phyloP scores from a whole-genome alignment of 495 filamentous ascomycete species.

The Aspergillus leporis region DNA sequence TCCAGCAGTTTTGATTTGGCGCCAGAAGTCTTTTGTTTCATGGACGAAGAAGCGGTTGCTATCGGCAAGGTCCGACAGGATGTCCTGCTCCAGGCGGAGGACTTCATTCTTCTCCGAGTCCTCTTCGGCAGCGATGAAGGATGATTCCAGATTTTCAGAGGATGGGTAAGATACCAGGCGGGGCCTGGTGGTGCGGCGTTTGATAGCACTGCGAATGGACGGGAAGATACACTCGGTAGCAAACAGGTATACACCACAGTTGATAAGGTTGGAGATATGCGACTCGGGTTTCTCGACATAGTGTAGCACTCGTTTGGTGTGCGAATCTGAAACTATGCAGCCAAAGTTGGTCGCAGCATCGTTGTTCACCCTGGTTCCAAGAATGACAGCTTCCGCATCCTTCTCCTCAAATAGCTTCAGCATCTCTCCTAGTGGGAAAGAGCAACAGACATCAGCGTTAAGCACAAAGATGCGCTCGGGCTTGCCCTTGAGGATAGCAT shows the following conservation, averaged over 20 bases:
- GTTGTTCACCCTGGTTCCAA: constrained; percentile 89
- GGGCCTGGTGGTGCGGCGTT: constrained; percentile 88
- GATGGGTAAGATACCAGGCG: constrained; percentile 92
- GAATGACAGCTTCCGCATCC: constrained; percentile 95
- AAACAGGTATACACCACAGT: constrained; percentile 99
- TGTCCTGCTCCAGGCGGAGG: constrained; percentile 95
- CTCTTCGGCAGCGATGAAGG: constrained; percentile 73
- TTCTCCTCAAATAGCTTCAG: constrained; percentile 89
- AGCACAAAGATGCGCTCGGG: constrained; percentile 96
- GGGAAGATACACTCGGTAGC: constrained; percentile 94
- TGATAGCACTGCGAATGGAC: constrained; percentile 91
- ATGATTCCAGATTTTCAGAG: constrained; percentile 85
- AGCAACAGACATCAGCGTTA: constrained; percentile 99
- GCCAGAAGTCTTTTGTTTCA: constrained; percentile 99
- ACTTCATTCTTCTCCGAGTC: constrained; percentile 81
- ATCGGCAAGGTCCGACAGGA: constrained; percentile 93
- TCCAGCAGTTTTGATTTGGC: constrained; percentile 98
- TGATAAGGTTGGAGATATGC: constrained; percentile 98
- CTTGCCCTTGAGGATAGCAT: constrained; percentile 95
- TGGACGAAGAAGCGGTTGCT: constrained; percentile 98
- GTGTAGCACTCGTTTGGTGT: constrained; percentile 94
- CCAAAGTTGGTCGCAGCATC: constrained; percentile 95
- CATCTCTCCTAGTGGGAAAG: constrained; percentile 96
- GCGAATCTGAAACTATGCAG: constrained; percentile 93
- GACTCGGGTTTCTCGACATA: constrained; percentile 99